A percentile compares a stretch with the other conserved stretches of the same genome.
phyloP scores from a whole-genome alignment of 805 yeast species.

The Maudiozyma bulderi region DNA sequence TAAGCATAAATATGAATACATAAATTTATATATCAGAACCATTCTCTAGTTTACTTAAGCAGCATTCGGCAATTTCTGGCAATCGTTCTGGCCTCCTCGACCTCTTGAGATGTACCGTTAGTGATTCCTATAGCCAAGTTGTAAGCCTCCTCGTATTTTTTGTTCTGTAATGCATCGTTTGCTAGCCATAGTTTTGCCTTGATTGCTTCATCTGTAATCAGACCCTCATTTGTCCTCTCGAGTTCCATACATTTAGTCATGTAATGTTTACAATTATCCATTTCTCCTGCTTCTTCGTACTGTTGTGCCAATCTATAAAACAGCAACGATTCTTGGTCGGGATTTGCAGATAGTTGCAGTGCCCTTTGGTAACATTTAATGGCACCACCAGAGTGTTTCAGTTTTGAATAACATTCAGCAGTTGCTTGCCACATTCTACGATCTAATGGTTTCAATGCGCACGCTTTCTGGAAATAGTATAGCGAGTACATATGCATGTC shows the following conservation, averaged over 20 bases:
- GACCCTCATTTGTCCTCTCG: constrained; percentile 53
- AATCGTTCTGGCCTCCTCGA: constrained; percentile 81
- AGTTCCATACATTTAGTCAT: constrained; percentile 51
- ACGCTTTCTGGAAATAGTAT: constrained; percentile 86
- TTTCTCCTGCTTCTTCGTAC: constrained; percentile 47
- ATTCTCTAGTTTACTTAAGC: constrained; percentile 18
- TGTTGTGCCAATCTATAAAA: constrained; percentile 56
- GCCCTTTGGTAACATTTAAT: constrained; percentile 78
- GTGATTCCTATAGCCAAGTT: constrained; percentile 62
- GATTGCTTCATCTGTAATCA: constrained; percentile 57
- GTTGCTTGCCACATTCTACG: constrained; percentile 95
- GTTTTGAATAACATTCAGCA: constrained; percentile 78
- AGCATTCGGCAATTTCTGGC: constrained; percentile 67
- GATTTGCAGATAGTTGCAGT: constrained; percentile 40
- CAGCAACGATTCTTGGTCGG: constrained; percentile 46
- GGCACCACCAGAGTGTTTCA: constrained; percentile 61
- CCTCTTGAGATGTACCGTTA: constrained; percentile 70
- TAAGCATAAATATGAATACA: too few species aligned
- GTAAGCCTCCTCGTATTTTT: constrained; percentile 59
- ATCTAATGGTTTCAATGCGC: constrained; percentile 79
- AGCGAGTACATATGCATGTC: constrained; percentile 91
- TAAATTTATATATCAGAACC: too few species aligned
- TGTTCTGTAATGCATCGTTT: constrained; percentile 44
- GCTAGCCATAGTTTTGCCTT: constrained; percentile 87
- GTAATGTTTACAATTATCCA: constrained; percentile 44